Percentiles rank a stretch among this genome's conserved stretches.
Evolutionary conservation across 202 grass and related monocot species (phyloP).

Genomic region (Eragrostis tef): DNA sequence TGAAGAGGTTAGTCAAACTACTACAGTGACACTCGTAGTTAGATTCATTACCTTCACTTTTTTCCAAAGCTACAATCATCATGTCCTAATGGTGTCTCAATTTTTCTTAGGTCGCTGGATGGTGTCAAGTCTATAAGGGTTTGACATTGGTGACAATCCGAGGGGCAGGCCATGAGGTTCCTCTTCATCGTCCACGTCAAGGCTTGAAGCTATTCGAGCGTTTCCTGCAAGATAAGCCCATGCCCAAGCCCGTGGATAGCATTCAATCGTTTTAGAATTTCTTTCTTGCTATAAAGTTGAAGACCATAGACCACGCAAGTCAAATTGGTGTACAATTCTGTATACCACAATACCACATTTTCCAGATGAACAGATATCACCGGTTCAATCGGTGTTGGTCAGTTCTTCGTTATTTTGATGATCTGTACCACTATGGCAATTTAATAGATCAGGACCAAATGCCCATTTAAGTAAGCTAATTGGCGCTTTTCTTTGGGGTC

Average conservation of each 20-base stretch:
- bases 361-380: not conserved
- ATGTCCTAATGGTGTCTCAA: not conserved
- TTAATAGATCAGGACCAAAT: constrained; percentile 4
- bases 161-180: constrained; percentile 86
- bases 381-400: not conserved
- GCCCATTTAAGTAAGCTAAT: constrained; percentile 1
- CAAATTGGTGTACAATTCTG: constrained; percentile 24
- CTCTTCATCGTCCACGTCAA: constrained; percentile 69
- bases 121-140: constrained; percentile 91
- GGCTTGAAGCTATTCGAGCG: constrained; percentile 78
- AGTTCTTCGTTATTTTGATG: not conserved
- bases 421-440: not conserved
- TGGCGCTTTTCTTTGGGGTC: not conserved
- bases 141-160: constrained; percentile 74
- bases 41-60: not conserved
- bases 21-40: not conserved
- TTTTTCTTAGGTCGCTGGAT: constrained; percentile 75
- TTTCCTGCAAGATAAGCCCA: constrained; percentile 70
- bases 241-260: constrained; percentile 52
- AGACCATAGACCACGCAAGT: not conserved
- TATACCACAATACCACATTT: constrained; percentile 4
- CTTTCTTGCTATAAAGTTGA: not conserved
- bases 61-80: not conserved
- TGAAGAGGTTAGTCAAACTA: constrained; percentile 45
- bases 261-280: constrained; percentile 51